Evolutionary conservation across 2,329 filamentous ascomycete genomes (phyloP), one percentile per base, ranked within the genome.

Genomic region (Thielaviopsis punctulata): DNA sequence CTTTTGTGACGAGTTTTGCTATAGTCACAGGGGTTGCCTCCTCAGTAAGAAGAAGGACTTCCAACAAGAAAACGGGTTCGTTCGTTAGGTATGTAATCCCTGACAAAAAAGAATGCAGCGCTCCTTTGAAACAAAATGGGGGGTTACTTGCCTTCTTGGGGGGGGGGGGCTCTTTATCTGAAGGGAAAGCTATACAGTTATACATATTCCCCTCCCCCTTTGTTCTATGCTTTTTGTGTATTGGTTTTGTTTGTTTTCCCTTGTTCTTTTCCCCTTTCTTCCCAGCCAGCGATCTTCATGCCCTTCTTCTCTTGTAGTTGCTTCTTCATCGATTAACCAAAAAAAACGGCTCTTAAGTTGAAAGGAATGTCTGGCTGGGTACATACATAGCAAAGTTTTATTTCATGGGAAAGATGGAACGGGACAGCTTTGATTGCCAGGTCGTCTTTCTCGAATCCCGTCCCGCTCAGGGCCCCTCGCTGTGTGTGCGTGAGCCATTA

Each of bases 51-150:
- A 41, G 36, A 19, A 19, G 9, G 7, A 41, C 18, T 7, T 19
- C 7, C 2, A n/a, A n/a, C n/a, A n/a, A n/a, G n/a, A n/a, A n/a
- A n/a, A n/a, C n/a, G n/a, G n/a, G n/a, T n/a, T n/a, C n/a, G n/a
- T n/a, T n/a, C n/a, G n/a, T n/a, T n/a, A n/a, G n/a, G n/a, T n/a
- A n/a, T n/a, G n/a, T 15, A 12, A 12, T 9, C 7, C 8, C 4
- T 41, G 36, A 15, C 36, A 41, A 41, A 50, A 50, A 36, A 36
- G 44, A 50, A 50, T 36, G 43, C 33, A 50, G 21, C 19, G 22
- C 36, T 41, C 48, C n/a, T 44, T 50, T 50, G 48, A 50, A 50
- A 50, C 48, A 50, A n/a, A n/a, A n/a, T n/a, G n/a, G n/a, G n/a
- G 36, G 23, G 33, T 10, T 22, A 49, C 36, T 25, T 13, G 25